Conservation (phyloP, 1,139 yeast species). For the Martiniozyma asiatica region DNA sequence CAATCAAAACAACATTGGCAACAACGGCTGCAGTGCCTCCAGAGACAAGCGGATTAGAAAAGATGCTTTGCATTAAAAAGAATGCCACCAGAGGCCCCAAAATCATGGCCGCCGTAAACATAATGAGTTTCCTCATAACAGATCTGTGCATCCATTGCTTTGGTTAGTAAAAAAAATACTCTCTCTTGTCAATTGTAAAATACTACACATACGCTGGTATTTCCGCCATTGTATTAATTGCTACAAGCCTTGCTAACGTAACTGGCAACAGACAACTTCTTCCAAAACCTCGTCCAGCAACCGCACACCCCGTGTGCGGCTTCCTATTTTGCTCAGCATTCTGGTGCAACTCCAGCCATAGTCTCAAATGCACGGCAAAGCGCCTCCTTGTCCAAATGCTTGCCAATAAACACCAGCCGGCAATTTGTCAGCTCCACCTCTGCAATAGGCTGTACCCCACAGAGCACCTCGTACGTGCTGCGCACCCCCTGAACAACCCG, state of each 20-base stretch:
- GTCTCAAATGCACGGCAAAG: constrained; percentile 2
- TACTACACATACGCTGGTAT: too few relatives aligned
- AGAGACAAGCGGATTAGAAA: constrained; percentile 54
- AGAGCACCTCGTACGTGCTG: constrained; percentile 75
- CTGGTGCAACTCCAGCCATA: too few relatives aligned
- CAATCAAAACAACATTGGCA: constrained; percentile 79
- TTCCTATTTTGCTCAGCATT: neutral
- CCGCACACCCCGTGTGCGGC: too few relatives aligned
- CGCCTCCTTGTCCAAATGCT: constrained; percentile 28
- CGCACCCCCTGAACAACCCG: constrained; percentile 87
- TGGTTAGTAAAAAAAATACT: too few relatives aligned
- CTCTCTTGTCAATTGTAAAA: too few relatives aligned
- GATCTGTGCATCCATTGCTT: too few relatives aligned
- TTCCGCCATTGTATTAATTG: too few relatives aligned
- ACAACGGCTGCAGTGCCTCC: constrained; percentile 86
- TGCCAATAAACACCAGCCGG: constrained; percentile 78
- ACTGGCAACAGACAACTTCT: too few relatives aligned
- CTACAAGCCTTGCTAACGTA: too few relatives aligned
- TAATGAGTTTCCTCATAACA: constrained; percentile 61
- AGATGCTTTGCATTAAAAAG: constrained; percentile 28
- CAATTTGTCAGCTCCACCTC: constrained; percentile 25
- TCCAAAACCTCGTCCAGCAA: too few relatives aligned
- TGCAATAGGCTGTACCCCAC: constrained; percentile 29
- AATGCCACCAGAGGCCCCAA: constrained; percentile 64
- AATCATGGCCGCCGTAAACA: constrained; percentile 87